These are phyloP conservation scores for Penicillium concentricum DNA, from an alignment of 2,329 filamentous ascomycete species.

Conservation along the genomic window DNA sequence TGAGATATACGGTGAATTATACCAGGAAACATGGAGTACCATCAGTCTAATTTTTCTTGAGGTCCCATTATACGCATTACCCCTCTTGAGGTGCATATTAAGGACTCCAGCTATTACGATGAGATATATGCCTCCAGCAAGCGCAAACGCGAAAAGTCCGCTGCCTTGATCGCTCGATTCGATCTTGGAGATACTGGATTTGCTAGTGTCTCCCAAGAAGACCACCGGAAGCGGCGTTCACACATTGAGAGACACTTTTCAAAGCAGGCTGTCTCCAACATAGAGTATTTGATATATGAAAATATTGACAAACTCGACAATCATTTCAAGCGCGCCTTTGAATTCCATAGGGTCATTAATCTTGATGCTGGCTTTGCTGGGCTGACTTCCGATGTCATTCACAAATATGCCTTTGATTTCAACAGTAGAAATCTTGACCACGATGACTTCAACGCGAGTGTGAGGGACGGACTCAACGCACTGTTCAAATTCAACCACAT, in stretches of 20 bases:
- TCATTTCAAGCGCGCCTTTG: conserved; percentile 9
- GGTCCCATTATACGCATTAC: conserved; percentile 40
- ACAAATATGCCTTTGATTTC: conserved; percentile 37
- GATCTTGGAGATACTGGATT: conserved; percentile 14
- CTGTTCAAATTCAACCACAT: conserved; percentile 17
- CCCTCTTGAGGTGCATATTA: conserved; percentile 39
- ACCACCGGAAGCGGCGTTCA: conserved; percentile 22
- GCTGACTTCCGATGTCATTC: conserved; percentile 38
- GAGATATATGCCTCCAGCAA: conserved; percentile 31
- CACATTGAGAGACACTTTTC: conserved; percentile 26
- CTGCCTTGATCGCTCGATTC: conserved; percentile 14
- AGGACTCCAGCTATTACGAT: conserved; percentile 36
- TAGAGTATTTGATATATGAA: conserved; percentile 13
- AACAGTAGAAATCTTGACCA: conserved; percentile 34
- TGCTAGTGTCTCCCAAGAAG: conserved; percentile 17
- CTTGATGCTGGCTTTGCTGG: conserved; percentile 25
- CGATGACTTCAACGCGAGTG: conserved; percentile 23
- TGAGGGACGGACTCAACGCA: conserved; percentile 21
- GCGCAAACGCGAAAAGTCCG: conserved; percentile 30
- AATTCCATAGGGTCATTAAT: conserved; percentile 15
- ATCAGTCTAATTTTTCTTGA: conserved; percentile 4
- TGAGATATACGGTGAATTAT: conserved; percentile 13
- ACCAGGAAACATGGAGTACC: background rate
- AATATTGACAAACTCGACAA: conserved; percentile 15
- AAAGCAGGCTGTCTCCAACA: conserved; percentile 16